Evolutionary conservation across 164 flowering plant genomes (phyloP), one percentile per base, ranked within the genome.

Genomic region (Brasenia schreberi): DNA sequence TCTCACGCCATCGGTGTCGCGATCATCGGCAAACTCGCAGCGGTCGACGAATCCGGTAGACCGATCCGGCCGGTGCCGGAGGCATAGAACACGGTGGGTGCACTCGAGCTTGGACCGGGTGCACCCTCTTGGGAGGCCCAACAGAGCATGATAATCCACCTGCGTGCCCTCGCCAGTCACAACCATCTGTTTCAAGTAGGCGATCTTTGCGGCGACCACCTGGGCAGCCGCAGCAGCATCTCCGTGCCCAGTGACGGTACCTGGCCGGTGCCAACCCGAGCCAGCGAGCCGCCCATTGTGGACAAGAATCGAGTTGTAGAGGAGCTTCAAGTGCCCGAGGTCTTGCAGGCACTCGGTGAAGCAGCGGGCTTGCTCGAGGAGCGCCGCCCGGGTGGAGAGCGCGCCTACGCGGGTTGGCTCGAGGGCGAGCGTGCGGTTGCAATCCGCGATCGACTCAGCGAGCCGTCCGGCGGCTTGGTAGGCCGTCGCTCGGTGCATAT

Each of bases 261-360:
- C 10, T 11, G 52, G 52, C 52, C 52, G 52, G 7, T 11, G 52
- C 0, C 99, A 97, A 0, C 96, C 91, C 5, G 7, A 11, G 52
- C 52, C 52, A 11, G 52, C 7, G 1, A 44, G 52, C 4, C 87
- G 83, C 66, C 85, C 85, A 42, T 92, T 66, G n/a, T 90, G 96
- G 0, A 96, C 77, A 11, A 95, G 63, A 33, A 95, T 87, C 1
- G 99, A 69, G 61, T 92, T 89, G 75, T 88, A 88, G 17, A 95
- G 78, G n/a, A 95, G 87, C 65, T 88, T 92, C 56, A 92, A 69
- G 71, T 95, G 99, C 63, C 92, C 98, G 0, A 95, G 83, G 67
- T 95, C 99, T n/a, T 90, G 99, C 18, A 92, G 79, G 23, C 85
- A 81, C 64, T 95, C 99, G 1, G 97, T 88, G 18, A 83, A 67